phyloP scores from a whole-genome alignment of 441 rosid genomes.

The Gossypium lobatum region DNA sequence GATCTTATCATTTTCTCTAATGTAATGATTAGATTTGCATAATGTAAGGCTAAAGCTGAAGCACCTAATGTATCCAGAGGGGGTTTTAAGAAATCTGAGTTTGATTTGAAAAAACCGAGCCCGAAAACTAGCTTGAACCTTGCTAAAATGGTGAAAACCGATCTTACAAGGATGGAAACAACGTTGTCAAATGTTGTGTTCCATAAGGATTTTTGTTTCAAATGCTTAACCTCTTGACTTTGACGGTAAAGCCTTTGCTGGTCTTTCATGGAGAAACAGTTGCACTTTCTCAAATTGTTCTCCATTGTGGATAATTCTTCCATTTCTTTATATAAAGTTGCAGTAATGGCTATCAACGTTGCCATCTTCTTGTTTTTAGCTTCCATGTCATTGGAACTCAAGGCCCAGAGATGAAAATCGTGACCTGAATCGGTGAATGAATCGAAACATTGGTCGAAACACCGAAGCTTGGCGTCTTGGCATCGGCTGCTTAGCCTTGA shows the following conservation, averaged over 20 bases:
- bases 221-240: conserved; percentile 66
- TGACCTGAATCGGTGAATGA: conserved; percentile 66
- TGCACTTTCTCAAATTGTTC: conserved; percentile 40
- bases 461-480: conserved; percentile 33
- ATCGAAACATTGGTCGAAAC: conserved; percentile 47
- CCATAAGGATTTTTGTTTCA: conserved; percentile 83
- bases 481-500: conserved; percentile 54
- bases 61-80: conserved; percentile 73
- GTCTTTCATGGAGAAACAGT: conserved; percentile 24
- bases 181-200: conserved; percentile 65
- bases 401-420: conserved; percentile 57
- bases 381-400: conserved; percentile 60
- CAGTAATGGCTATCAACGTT: conserved; percentile 57
- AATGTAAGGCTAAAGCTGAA: conserved; percentile 71
- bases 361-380: conserved; percentile 65
- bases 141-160: conserved; percentile 61
- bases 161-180: conserved; percentile 47
- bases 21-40: conserved; percentile 71
- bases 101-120: conserved; percentile 56
- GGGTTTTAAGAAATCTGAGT: conserved; percentile 57
- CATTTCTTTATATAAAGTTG: conserved; percentile 63
- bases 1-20: conserved; percentile 92
- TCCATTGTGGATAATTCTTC: conserved; percentile 62
- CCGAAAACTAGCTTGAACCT: conserved; percentile 71
- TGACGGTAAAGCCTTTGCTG: conserved; percentile 62